Evolutionary conservation across 208 protist genomes (phyloP), one percentile per base, ranked within the genome.

Genomic region (Entamoeba dispar): DNA sequence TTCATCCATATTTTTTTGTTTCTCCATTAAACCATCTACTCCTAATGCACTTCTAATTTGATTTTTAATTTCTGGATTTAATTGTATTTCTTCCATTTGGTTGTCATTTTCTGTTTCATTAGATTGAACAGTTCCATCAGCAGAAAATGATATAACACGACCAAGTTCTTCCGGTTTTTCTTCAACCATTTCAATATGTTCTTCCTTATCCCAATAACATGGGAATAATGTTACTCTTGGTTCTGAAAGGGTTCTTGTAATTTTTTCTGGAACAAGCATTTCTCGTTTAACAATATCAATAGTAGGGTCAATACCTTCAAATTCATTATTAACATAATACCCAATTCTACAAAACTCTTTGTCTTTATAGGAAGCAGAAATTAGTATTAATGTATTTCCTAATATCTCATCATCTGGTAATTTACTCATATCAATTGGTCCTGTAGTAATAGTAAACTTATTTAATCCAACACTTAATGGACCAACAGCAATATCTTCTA

Each of bases 301-400:
- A 14, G 38, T 22, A 31, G 92, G 92, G 31, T 93, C 92, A 77
- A 52, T 51, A 0, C 61, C 61, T 77, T 77, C 61, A n/a, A 69
- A 93, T 27, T 93, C 50, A 77, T 50, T 51, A 50, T 93, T 47
- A 31, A 69, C 38, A 93, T 57, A 93, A 51, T 57, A 93, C 5
- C 92, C 92, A 77, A 93, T 38, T 77, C 92, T 15, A 10, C 19
- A 31, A 38, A 93, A 34, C 31, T 93, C 92, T 38, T 77, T 49
- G 0, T 93, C 49, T 5, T 93, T 86, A 34, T 57, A 77, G 3
- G 12, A 91, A 77, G 22, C 12, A 38, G 17, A 52, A 50, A 93
- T n/a, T 34, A 93, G 5, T 14, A 93, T 49, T 49, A 77, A n/a
- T 55, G 91, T 92, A 47, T 47, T 52, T 22, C 91, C 91, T 15